These are phyloP conservation scores for Fistulina hepatica DNA, from an alignment of 1,284 basidiomycete genomes.

Conservation along the genomic window DNA sequence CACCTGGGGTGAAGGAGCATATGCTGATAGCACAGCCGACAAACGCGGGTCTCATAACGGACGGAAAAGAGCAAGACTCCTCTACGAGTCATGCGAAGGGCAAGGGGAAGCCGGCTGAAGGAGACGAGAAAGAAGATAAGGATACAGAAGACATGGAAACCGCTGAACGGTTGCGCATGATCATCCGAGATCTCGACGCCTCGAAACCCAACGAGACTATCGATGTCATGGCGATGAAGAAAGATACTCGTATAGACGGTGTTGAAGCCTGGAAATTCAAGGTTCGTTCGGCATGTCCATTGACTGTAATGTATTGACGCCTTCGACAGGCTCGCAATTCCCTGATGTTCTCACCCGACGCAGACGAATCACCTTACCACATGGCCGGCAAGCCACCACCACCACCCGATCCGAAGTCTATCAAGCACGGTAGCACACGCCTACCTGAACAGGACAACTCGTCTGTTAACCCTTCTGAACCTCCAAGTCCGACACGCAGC, in stretches of 20 bases:
- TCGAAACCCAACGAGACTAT: constrained; percentile 24
- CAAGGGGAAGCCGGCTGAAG: constrained; percentile 19
- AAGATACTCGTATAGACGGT: constrained; percentile 55
- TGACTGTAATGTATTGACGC: constrained; percentile 6
- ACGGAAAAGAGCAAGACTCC: constrained; percentile 19
- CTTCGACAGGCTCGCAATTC: constrained; percentile 68
- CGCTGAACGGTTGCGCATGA: constrained; percentile 24
- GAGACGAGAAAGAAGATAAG: constrained; percentile 24
- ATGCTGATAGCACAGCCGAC: constrained; percentile 50
- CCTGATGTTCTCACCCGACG: constrained; percentile 88
- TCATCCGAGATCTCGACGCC: constrained; percentile 21
- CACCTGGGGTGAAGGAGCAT: constrained; percentile 49
- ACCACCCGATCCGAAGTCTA: constrained; percentile 31
- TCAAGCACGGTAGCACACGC: constrained; percentile 73
- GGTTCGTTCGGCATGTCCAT: constrained; percentile 32
- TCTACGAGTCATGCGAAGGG: constrained; percentile 10
- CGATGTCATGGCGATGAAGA: constrained; percentile 69
- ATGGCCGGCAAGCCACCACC: constrained; percentile 21
- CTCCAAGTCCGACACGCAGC: constrained; percentile 80
- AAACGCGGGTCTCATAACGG: constrained; percentile 43
- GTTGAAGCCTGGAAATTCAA: constrained; percentile 86
- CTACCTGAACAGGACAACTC: constrained; percentile 55
- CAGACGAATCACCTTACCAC: constrained; percentile 73
- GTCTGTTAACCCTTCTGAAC: constrained; percentile 41
- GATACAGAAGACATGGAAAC: constrained; percentile 21